phyloP scores from a whole-genome alignment of 163 green algal genomes.

The Volvox carteri region DNA sequence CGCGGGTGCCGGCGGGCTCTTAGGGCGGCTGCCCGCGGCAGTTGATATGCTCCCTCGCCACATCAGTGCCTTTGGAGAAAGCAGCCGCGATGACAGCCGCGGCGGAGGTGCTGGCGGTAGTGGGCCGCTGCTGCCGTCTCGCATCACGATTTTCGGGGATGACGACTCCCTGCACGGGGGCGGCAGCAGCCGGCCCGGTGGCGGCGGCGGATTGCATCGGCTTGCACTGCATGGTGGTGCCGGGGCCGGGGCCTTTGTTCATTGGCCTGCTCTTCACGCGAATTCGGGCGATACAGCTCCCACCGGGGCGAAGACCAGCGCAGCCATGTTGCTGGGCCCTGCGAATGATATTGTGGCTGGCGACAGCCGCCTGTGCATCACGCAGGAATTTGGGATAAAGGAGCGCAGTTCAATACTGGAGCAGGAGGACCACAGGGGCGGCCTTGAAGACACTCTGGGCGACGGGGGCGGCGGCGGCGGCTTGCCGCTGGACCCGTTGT shows the following conservation, averaged over 20 bases:
- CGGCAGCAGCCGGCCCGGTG: not conserved
- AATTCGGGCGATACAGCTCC: not conserved
- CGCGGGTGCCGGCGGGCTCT: not conserved
- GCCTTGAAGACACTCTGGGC: not conserved
- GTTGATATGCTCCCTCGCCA: slow-evolving; percentile 64
- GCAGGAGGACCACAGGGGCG: not conserved
- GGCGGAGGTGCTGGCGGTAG: not conserved
- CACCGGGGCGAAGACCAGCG: not conserved
- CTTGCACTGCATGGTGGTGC: not conserved
- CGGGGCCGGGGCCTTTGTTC: not conserved
- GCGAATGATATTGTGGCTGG: not conserved
- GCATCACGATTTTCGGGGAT: slow-evolving; percentile 75
- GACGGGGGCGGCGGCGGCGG: not conserved
- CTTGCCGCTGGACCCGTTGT: slow-evolving; percentile 41
- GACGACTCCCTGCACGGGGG: slow-evolving; percentile 37
- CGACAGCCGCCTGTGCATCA: slow-evolving; percentile 57
- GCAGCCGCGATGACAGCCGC: slow-evolving; percentile 47
- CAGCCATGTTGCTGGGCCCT: not conserved
- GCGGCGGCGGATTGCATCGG: slow-evolving; percentile 6
- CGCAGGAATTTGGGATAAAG: slow-evolving; percentile 57
- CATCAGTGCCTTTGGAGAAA: slow-evolving; percentile 73
- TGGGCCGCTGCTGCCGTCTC: slow-evolving; percentile 61
- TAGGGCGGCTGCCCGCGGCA: not conserved
- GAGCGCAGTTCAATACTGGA: slow-evolving; percentile 23
- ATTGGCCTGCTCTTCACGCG: not conserved